Evolutionary conservation across 169 alveolate genomes (phyloP).

Genomic region (Plasmodium malariae): DNA sequence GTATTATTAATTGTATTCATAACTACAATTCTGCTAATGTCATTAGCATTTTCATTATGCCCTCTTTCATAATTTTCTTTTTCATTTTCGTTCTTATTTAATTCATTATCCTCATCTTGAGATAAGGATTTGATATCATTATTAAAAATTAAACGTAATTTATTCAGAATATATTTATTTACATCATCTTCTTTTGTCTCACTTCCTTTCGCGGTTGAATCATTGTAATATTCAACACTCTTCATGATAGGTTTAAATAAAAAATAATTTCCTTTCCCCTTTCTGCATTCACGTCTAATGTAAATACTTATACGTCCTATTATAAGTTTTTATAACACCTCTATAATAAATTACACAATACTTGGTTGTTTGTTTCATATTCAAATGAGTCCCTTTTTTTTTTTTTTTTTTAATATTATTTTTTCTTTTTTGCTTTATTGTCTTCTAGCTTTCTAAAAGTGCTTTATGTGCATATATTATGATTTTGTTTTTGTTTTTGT

Average conservation of each 20-base stretch:
- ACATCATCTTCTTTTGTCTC: slow-evolving; percentile 51
- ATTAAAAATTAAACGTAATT: slow-evolving; percentile 58
- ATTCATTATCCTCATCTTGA: slow-evolving; percentile 26
- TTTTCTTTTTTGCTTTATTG: too few species aligned
- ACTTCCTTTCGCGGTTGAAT: slow-evolving; percentile 14
- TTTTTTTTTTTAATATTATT: too few species aligned
- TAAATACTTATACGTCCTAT: too few species aligned
- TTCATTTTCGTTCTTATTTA: slow-evolving; percentile 17
- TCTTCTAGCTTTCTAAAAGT: too few species aligned
- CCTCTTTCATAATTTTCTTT: background rate
- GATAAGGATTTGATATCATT: slow-evolving; percentile 61
- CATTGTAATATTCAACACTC: slow-evolving; percentile 21
- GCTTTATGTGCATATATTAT: too few species aligned
- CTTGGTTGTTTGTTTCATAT: too few species aligned
- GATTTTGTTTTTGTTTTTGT: too few species aligned
- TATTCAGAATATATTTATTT: slow-evolving; percentile 50
- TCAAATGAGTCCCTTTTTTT: too few species aligned
- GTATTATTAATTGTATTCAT: background rate
- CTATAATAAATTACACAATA: too few species aligned
- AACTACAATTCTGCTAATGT: background rate
- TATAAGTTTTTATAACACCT: too few species aligned
- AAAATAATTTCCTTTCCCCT: too few species aligned
- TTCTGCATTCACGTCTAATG: too few species aligned
- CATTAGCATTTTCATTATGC: slow-evolving; percentile 6
- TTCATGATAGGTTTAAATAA: slow-evolving; percentile 34